A percentile compares a stretch with the other conserved stretches of the same genome.
Conservation (phyloP, 2,329 filamentous ascomycete genomes). For the Penicillium sp. region DNA sequence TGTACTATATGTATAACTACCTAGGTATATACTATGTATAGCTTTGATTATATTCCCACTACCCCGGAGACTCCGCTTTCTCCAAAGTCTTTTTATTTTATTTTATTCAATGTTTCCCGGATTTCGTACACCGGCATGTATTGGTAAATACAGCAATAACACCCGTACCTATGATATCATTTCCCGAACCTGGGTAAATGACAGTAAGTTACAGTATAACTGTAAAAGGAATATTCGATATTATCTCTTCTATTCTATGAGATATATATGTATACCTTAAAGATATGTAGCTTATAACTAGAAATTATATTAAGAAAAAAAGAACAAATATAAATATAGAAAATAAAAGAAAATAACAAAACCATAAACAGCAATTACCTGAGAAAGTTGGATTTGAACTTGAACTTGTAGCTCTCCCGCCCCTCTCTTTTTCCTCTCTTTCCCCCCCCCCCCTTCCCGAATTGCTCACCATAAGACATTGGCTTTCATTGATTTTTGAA, state of each 20-base stretch:
- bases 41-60: not conserved
- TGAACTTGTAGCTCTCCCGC: conserved; percentile 12
- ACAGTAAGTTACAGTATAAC: conserved; percentile 3
- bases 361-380: not conserved
- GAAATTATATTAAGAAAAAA: not conserved
- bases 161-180: conserved; percentile 11
- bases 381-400: conserved; percentile 4
- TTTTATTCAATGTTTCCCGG: not conserved
- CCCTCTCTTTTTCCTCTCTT: conserved; percentile 15
- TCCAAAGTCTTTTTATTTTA: not conserved
- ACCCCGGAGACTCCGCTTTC: conserved; percentile 9
- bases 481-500: conserved; percentile 1
- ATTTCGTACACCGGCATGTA: conserved; percentile 2
- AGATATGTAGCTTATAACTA: not conserved
- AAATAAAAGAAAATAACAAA: not conserved
- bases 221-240: not conserved
- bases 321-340: not conserved
- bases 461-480: conserved; percentile 10
- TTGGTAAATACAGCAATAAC: not conserved
- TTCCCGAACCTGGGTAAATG: conserved; percentile 1
- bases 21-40: not conserved
- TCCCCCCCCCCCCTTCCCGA: conserved; percentile 10
- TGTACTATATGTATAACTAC: not conserved
- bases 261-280: not conserved
- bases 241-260: not conserved